These are phyloP conservation scores for Dionaea muscipula DNA, from an alignment of 179 eudicot genomes.

Conservation along the genomic window DNA sequence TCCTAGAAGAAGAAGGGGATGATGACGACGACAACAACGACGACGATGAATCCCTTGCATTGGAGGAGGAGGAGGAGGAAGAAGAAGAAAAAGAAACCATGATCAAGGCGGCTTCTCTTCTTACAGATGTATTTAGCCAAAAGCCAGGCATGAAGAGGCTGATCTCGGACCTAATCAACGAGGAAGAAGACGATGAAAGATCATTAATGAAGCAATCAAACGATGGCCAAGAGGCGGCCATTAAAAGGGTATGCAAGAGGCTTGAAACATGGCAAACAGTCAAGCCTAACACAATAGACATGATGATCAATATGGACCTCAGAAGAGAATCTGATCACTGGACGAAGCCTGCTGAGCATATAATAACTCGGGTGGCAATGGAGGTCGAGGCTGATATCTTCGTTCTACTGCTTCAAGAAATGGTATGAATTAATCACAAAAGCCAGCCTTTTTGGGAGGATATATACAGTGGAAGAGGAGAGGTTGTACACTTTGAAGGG, in stretches of 20 bases:
- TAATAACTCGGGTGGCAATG: conserved; percentile 21
- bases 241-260: conserved; percentile 38
- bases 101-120: neutral
- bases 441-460: too few relatives aligned
- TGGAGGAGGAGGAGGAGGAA: neutral
- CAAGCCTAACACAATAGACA: conserved; percentile 58
- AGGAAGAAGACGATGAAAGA: conserved; percentile 20
- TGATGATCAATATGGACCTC: conserved; percentile 72
- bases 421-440: too few relatives aligned
- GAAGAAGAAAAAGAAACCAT: neutral
- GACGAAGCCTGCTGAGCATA: conserved; percentile 34
- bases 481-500: too few relatives aligned
- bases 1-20: conserved; percentile 24
- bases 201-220: neutral
- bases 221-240: conserved; percentile 2
- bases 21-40: conserved; percentile 24
- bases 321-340: conserved; percentile 31
- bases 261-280: conserved; percentile 56
- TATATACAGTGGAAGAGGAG: too few relatives aligned
- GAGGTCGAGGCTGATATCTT: conserved; percentile 49
- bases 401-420: conserved; percentile 42
- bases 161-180: conserved; percentile 38
- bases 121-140: neutral
- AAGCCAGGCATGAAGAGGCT: conserved; percentile 49
- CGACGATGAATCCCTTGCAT: conserved; percentile 18